Evolutionary conservation across 1,284 basidiomycete species (phyloP).

Genomic region (Marasmius oreades): DNA sequence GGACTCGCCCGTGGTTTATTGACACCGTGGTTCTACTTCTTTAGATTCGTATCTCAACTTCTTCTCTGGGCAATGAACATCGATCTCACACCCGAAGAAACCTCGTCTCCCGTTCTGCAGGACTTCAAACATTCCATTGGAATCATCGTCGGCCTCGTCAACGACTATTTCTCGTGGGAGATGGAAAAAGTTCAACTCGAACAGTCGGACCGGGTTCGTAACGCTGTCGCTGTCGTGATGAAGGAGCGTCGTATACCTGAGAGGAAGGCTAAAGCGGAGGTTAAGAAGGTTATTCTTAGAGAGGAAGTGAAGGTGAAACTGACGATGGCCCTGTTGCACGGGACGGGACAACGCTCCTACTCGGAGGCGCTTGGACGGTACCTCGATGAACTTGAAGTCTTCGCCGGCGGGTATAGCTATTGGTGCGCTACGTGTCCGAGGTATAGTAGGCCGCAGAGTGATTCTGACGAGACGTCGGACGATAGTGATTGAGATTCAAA

Average conservation of each 20-base stretch:
- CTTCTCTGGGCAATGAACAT: slow-evolving; percentile 20
- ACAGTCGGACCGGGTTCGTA: slow-evolving; percentile 18
- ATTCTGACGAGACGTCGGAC: not conserved
- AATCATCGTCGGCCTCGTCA: slow-evolving; percentile 20
- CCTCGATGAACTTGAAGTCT: slow-evolving; percentile 15
- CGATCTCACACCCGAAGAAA: slow-evolving; percentile 12
- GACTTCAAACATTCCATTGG: slow-evolving; percentile 18
- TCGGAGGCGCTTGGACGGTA: slow-evolving; percentile 11
- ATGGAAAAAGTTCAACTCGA: slow-evolving; percentile 17
- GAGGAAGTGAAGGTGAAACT: slow-evolving; percentile 16
- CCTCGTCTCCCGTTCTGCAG: slow-evolving; percentile 2
- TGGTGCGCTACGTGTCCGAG: slow-evolving; percentile 21
- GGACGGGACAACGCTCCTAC: not conserved
- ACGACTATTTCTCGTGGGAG: slow-evolving; percentile 24
- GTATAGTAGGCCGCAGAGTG: slow-evolving; percentile 16
- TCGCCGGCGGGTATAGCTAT: slow-evolving; percentile 19
- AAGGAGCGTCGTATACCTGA: slow-evolving; percentile 17
- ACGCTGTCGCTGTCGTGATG: slow-evolving; percentile 21
- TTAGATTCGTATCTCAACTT: slow-evolving; percentile 14
- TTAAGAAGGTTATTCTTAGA: slow-evolving; percentile 18
- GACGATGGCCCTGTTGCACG: slow-evolving; percentile 5
- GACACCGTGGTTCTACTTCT: not conserved
- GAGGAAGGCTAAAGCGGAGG: slow-evolving; percentile 9
- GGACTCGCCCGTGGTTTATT: too few relatives aligned
- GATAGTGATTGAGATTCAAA: not conserved